Evolutionary conservation across 2,329 filamentous ascomycete genomes (phyloP).

Genomic region (Ceratocystis lukuohia): DNA sequence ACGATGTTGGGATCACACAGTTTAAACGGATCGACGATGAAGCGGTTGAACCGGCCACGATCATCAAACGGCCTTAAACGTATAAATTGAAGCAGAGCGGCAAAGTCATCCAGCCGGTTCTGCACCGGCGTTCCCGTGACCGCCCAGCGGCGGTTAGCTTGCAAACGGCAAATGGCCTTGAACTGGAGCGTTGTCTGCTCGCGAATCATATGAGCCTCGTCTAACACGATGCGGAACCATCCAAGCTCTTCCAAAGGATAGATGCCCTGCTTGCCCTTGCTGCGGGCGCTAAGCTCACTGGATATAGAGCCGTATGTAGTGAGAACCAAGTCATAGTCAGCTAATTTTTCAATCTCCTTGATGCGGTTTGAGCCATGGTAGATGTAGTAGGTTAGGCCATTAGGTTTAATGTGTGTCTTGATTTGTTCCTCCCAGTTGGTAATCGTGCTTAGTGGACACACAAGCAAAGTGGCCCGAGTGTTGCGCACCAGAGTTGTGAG

Average conservation of each 20-base stretch:
- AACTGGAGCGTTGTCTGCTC: slow-evolving; percentile 71
- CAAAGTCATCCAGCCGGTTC: slow-evolving; percentile 82
- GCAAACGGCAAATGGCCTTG: slow-evolving; percentile 67
- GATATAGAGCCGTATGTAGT: slow-evolving; percentile 86
- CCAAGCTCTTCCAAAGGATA: slow-evolving; percentile 64
- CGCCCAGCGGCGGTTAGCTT: slow-evolving; percentile 78
- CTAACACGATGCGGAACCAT: slow-evolving; percentile 87
- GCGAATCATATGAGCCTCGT: slow-evolving; percentile 90
- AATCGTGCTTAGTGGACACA: slow-evolving; percentile 81
- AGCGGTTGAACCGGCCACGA: slow-evolving; percentile 57
- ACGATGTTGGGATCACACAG: slow-evolving; percentile 71
- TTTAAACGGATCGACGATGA: slow-evolving; percentile 79
- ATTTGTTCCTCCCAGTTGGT: slow-evolving; percentile 94
- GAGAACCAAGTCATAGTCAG: slow-evolving; percentile 68
- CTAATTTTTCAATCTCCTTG: slow-evolving; percentile 53
- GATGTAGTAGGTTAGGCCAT: slow-evolving; percentile 57
- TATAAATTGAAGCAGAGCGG: slow-evolving; percentile 74
- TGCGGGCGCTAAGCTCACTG: slow-evolving; percentile 57
- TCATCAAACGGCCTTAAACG: slow-evolving; percentile 76
- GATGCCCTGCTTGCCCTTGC: slow-evolving; percentile 43
- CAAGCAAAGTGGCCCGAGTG: slow-evolving; percentile 65
- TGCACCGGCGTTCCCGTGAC: slow-evolving; percentile 96
- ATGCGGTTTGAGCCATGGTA: slow-evolving; percentile 75
- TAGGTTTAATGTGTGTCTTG: slow-evolving; percentile 58
- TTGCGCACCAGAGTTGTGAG: slow-evolving; percentile 49